phyloP scores from a whole-genome alignment of 768 basidiomycete species.

The Lepiota brunneoincarnata region DNA sequence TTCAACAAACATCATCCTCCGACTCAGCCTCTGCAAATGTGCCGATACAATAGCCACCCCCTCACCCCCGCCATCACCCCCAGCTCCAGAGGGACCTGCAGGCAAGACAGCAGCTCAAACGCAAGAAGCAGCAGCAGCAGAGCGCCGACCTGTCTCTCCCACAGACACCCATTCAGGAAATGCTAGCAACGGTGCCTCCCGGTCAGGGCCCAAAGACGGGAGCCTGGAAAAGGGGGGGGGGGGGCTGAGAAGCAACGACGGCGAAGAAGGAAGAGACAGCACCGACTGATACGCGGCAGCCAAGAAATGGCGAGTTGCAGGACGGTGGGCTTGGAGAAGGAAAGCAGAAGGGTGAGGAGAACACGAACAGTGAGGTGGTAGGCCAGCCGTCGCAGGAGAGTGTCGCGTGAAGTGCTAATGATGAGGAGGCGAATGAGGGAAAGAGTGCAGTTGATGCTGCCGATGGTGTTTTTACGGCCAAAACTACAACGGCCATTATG shows the following conservation, averaged over 20 bases:
- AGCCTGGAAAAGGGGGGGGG: not conserved
- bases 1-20: conserved; percentile 9
- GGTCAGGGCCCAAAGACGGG: not conserved
- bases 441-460: not conserved
- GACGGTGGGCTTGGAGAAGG: not conserved
- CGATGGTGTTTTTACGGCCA: conserved; percentile 2
- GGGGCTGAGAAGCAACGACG: conserved; percentile 8
- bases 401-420: not conserved
- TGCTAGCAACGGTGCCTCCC: not conserved
- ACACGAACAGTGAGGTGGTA: conserved; percentile 10
- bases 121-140: conserved; percentile 3
- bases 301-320: conserved; percentile 8
- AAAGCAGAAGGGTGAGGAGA: conserved; percentile 1
- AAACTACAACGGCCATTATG: not conserved
- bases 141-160: conserved; percentile 9
- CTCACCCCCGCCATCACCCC: not conserved
- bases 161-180: conserved; percentile 4
- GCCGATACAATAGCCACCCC: conserved; percentile 6
- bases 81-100: conserved; percentile 6
- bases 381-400: conserved; percentile 7
- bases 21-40: conserved; percentile 14
- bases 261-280: conserved; percentile 11
- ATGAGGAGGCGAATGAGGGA: not conserved
- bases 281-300: not conserved
- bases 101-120: not conserved